These are phyloP conservation scores for Thielaviopsis cerberus DNA, from an alignment of 2,329 filamentous ascomycete species.

Conservation along the genomic window DNA sequence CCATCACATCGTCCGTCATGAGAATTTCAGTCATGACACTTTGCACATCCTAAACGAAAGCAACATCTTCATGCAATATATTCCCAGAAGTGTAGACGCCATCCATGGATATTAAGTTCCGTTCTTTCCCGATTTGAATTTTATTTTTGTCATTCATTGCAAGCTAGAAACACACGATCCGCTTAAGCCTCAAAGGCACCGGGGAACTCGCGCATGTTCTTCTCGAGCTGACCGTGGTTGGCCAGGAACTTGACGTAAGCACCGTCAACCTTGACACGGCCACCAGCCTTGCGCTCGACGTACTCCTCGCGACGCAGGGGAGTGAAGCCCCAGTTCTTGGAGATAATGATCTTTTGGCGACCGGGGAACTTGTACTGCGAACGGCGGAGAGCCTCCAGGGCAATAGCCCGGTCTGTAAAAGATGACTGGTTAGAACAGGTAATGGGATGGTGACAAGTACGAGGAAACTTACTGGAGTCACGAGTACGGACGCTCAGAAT, in stretches of 20 bases:
- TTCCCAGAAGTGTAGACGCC: slow-evolving; percentile 4
- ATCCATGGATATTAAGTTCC: slow-evolving; percentile 3
- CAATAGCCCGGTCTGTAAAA: slow-evolving; percentile 57
- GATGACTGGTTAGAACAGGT: neutral
- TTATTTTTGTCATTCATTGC: slow-evolving; percentile 13
- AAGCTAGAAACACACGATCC: slow-evolving; percentile 15
- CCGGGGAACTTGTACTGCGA: slow-evolving; percentile 99
- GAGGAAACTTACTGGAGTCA: slow-evolving; percentile 55
- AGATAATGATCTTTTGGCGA: slow-evolving; percentile 99
- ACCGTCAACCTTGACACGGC: slow-evolving; percentile 89
- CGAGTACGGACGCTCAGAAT: slow-evolving; percentile 92
- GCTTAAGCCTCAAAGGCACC: slow-evolving; percentile 57
- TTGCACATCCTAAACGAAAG: neutral
- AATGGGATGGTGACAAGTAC: neutral
- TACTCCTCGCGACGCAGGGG: slow-evolving; percentile 96
- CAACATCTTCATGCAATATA: neutral
- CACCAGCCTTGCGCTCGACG: slow-evolving; percentile 81
- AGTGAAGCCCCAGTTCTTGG: slow-evolving; percentile 99
- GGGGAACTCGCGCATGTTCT: slow-evolving; percentile 91
- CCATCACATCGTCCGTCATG: too few species aligned
- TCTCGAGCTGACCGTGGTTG: slow-evolving; percentile 70
- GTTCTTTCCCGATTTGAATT: slow-evolving; percentile 7
- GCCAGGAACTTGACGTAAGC: slow-evolving; percentile 98
- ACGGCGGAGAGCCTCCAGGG: slow-evolving; percentile 96
- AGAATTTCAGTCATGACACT: too few species aligned